A percentile compares a stretch with the other conserved stretches of the same genome.
These are phyloP conservation scores for Colletotrichum sp. DNA, from an alignment of 2,329 filamentous ascomycete species.

Conservation along the genomic window DNA sequence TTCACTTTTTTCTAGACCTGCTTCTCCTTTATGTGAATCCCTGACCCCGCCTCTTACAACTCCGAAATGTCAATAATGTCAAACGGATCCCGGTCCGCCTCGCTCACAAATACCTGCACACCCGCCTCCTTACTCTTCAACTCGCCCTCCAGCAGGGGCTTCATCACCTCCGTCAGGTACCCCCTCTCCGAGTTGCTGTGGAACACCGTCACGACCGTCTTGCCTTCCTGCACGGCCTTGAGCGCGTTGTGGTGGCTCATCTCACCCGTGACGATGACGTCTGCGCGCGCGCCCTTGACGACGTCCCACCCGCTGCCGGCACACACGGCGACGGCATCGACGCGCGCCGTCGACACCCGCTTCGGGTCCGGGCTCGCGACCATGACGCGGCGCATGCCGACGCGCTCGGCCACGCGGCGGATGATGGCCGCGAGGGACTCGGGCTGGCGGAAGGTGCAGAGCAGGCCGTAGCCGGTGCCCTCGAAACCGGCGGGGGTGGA, in stretches of 20 bases:
- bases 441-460: slow-evolving; percentile 44
- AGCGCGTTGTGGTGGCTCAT: slow-evolving; percentile 93
- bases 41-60: slow-evolving; percentile 28
- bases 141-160: slow-evolving; percentile 63
- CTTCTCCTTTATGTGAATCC: not conserved
- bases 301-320: slow-evolving; percentile 86
- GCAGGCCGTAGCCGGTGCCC: slow-evolving; percentile 58
- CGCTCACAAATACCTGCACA: slow-evolving; percentile 75
- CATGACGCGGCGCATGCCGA: slow-evolving; percentile 63
- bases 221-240: slow-evolving; percentile 82
- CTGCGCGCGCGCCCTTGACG: slow-evolving; percentile 72
- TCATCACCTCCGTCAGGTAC: slow-evolving; percentile 77
- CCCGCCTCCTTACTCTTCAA: slow-evolving; percentile 55
- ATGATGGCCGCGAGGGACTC: slow-evolving; percentile 50
- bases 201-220: slow-evolving; percentile 83
- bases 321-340: slow-evolving; percentile 81
- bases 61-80: slow-evolving; percentile 67
- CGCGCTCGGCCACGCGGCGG: slow-evolving; percentile 67
- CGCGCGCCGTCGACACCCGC: slow-evolving; percentile 33
- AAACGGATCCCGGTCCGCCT: slow-evolving; percentile 86
- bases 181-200: slow-evolving; percentile 93
- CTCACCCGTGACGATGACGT: slow-evolving; percentile 90
- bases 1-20: not conserved
- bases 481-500: slow-evolving; percentile 44
- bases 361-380: slow-evolving; percentile 35